phyloP scores from a whole-genome alignment of 1,139 yeast genomes.

The Petasospora fabianii region DNA sequence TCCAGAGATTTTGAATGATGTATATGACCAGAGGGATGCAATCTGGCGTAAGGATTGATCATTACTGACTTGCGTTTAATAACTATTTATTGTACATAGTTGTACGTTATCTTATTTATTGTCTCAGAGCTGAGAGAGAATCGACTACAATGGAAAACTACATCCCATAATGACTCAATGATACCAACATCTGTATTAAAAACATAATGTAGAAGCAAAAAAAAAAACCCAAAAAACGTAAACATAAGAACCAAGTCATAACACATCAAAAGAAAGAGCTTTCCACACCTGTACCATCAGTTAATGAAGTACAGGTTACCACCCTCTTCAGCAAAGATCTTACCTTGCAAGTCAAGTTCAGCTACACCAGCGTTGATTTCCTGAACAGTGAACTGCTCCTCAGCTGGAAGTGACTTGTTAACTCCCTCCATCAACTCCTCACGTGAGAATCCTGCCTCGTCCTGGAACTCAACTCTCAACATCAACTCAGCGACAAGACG shows the following conservation, averaged over 20 bases:
- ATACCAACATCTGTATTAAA: too few species aligned
- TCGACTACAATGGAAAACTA: too few species aligned
- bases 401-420: conserved; percentile 54
- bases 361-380: conserved; percentile 56
- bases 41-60: conserved; percentile 6
- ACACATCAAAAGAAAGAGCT: neutral
- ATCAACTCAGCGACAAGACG: conserved; percentile 44
- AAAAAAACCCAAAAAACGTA: neutral
- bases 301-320: conserved; percentile 10
- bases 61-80: neutral
- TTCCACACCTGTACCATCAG: neutral
- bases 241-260: neutral
- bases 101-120: too few species aligned
- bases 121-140: too few species aligned
- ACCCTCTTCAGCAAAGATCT: conserved; percentile 56
- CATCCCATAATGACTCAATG: too few species aligned
- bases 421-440: conserved; percentile 42
- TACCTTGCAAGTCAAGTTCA: conserved; percentile 51
- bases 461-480: conserved; percentile 43
- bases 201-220: too few species aligned
- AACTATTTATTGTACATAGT: neutral
- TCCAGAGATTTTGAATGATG: conserved; percentile 3
- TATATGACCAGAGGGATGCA: conserved; percentile 7
- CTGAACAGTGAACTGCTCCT: conserved; percentile 49
- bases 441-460: conserved; percentile 42